Conservation (phyloP, 257 asterid genomes). For the Nicotiana benthamiana region DNA sequence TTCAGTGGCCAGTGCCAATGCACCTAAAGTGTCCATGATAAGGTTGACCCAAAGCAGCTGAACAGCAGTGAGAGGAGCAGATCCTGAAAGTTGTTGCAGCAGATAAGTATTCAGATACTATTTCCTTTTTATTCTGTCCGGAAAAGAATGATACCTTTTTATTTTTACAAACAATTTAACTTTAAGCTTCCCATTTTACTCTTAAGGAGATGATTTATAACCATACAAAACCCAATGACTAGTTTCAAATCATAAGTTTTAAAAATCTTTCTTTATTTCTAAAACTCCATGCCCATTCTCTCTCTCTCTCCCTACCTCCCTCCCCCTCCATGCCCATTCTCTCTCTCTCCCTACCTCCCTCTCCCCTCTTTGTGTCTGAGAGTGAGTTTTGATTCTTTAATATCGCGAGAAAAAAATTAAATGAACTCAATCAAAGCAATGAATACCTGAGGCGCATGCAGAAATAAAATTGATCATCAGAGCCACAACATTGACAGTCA, state of each 20-base stretch:
- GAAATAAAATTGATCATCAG: conserved; percentile 82
- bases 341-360: neutral
- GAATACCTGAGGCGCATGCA: conserved; percentile 73
- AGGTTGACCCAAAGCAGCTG: conserved; percentile 99
- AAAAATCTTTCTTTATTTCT: too few relatives aligned
- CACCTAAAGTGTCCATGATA: conserved; percentile 98
- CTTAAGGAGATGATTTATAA: too few relatives aligned
- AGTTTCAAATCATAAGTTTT: too few relatives aligned
- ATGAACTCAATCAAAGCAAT: neutral
- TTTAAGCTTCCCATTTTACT: too few relatives aligned
- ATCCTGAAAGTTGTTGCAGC: conserved; percentile 38
- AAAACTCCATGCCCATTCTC: too few relatives aligned
- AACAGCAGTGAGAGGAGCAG: conserved; percentile 97
- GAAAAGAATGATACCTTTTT: too few relatives aligned
- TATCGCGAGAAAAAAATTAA: neutral
- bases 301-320: neutral
- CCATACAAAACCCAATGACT: too few relatives aligned
- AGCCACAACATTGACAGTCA: conserved; percentile 92
- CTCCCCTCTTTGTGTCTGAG: neutral
- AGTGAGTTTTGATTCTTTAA: neutral
- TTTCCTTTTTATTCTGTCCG: too few relatives aligned
- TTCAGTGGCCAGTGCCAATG: conserved; percentile 96
- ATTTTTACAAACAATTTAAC: too few relatives aligned
- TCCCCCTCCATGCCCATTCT: too few relatives aligned
- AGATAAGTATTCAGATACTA: neutral